These are phyloP conservation scores for Triticum aestivum DNA, from an alignment of 176 grass and related monocot species.

Conservation along the genomic window IWGSC_CS_RefSeq_v2.1 NC_057808.1:204383833-204384332, in stretches of 20 bases:
- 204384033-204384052: too few relatives aligned
- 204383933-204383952: not conserved
- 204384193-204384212: too few relatives aligned
- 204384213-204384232: not conserved
- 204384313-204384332: not conserved
- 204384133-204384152: too few relatives aligned
- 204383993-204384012: not conserved
- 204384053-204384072: too few relatives aligned
- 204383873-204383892: not conserved
- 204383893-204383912: not conserved
- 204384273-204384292: not conserved
- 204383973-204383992: not conserved
- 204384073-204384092: too few relatives aligned
- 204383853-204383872: not conserved
- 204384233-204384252: not conserved
- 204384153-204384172: too few relatives aligned
- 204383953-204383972: not conserved
- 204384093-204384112: too few relatives aligned
- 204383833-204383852: not conserved
- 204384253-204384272: not conserved
- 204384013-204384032: too few relatives aligned
- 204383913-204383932: constrained; percentile 1
- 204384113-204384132: too few relatives aligned
- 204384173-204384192: too few relatives aligned
- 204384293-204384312: not conserved